Base-by-base conservation (phyloP, 768 basidiomycete species). In the Tephrocybe rancida region DNA sequence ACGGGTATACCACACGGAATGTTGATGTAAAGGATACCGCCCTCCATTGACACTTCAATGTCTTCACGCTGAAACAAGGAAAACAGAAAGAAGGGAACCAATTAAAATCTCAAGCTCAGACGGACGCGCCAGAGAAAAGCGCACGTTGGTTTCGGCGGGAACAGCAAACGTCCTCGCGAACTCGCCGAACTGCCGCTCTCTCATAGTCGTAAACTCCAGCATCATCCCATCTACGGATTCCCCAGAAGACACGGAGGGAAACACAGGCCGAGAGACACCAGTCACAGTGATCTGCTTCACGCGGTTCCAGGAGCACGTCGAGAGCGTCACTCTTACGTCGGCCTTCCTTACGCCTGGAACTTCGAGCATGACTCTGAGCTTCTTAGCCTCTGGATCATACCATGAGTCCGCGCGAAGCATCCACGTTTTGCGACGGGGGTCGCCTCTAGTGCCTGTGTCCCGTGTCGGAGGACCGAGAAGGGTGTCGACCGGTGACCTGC, bases 331-430 rank as follows among this genome's bases (percentile, higher is more conserved):
- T 55, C 69, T 78, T 48, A 90, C 60, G 61, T 88, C 83, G 56
- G 67, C 66, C 56, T 74, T 80, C 63, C 77, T 79, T 64, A 88
- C 73, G 38, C 88, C 88, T 3, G 88, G 88, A 26, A 90, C 72
- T 68, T 90, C 87, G 63, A 88, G 78, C 70, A 83, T 74, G 47
- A 82, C 84, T 52, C 76, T 78, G 61, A 88, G 70, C 34, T 75
- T 63, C 65, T 76, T 75, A 46, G 76, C 79, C 29, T 75, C 72
- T 32, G 65, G 59, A 63, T 84, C 78, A 71, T 82, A 86, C 63
- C 80, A 74, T 47, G 85, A 69, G 68, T 90, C 88, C 26, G 82
- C 73, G 60, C 84, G 82, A 56, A 87, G 82, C 57, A 73, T 63
- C 61, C 77, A 76, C n/a, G n/a, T n/a, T 29, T 69, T 70, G n/a